These are phyloP conservation scores for Cyberlindnera misumaiensis DNA, from an alignment of 805 yeast genomes.

Conservation along the genomic window DNA sequence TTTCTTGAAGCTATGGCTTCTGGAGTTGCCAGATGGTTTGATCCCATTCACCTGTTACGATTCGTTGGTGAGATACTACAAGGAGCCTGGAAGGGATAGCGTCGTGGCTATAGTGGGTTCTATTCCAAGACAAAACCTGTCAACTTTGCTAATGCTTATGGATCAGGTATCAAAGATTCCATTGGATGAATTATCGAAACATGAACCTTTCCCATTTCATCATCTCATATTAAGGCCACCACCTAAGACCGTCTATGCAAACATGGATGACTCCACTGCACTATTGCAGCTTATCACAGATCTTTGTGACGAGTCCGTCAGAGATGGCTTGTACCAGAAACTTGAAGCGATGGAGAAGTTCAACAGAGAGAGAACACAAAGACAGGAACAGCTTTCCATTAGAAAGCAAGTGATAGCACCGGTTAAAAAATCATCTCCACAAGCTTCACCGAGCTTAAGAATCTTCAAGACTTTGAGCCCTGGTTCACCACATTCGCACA, in stretches of 20 bases:
- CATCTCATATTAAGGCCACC: conserved; percentile 23
- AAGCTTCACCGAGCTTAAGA: conserved; percentile 10
- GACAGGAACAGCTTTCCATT: conserved; percentile 15
- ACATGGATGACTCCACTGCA: conserved; percentile 6
- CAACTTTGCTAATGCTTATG: conserved; percentile 18
- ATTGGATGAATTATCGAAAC: conserved; percentile 5
- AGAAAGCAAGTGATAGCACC: conserved; percentile 3
- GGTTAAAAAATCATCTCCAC: conserved; percentile 3
- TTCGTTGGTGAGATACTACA: conserved; percentile 13
- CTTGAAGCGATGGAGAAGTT: conserved; percentile 12
- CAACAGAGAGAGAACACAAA: conserved; percentile 10
- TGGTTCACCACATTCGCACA: conserved; percentile 10
- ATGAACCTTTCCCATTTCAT: conserved; percentile 17
- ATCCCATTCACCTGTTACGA: conserved; percentile 32
- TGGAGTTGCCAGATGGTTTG: conserved; percentile 56
- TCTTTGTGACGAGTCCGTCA: conserved; percentile 8
- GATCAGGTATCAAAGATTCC: conserved; percentile 12
- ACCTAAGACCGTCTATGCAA: conserved; percentile 7
- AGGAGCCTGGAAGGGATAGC: conserved; percentile 2
- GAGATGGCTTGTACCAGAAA: conserved; percentile 7
- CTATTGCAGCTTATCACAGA: conserved; percentile 11
- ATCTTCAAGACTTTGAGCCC: conserved; percentile 22
- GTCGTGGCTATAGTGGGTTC: conserved; percentile 14
- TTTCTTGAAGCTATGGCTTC: conserved; percentile 45
- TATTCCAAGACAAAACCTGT: conserved; percentile 26